These are phyloP conservation scores for Ceratobasidium theobromae DNA, from an alignment of 1,284 basidiomycete genomes.

Conservation along the genomic window DNA sequence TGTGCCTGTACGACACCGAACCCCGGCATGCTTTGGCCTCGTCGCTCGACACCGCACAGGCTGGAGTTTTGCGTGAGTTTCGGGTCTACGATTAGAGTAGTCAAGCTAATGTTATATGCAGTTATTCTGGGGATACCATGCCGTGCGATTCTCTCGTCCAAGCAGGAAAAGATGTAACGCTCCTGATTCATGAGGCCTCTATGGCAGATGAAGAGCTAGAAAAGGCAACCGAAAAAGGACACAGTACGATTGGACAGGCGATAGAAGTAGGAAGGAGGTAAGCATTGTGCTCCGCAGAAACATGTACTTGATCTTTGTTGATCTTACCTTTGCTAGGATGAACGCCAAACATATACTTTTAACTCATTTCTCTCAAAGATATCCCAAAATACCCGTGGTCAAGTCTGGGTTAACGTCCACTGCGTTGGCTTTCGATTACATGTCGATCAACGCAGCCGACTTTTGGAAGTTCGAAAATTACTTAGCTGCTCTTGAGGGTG, in stretches of 20 bases:
- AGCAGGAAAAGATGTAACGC: slow-evolving; percentile 68
- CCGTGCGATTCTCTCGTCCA: slow-evolving; percentile 69
- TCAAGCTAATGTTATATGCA: slow-evolving; percentile 16
- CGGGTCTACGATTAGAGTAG: too few relatives aligned
- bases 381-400: slow-evolving; percentile 73
- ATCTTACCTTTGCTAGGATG: slow-evolving; percentile 58
- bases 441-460: slow-evolving; percentile 12
- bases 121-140: slow-evolving; percentile 86
- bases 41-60: slow-evolving; percentile 68
- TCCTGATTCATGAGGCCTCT: slow-evolving; percentile 94
- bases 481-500: slow-evolving; percentile 1
- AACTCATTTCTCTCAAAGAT: slow-evolving; percentile 94
- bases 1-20: slow-evolving; percentile 54
- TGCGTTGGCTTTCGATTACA: slow-evolving; percentile 27
- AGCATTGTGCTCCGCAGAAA: slow-evolving; percentile 36
- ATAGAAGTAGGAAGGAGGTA: slow-evolving; percentile 72
- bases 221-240: slow-evolving; percentile 75
- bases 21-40: slow-evolving; percentile 64
- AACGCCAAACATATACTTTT: slow-evolving; percentile 78
- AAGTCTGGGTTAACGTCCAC: slow-evolving; percentile 8
- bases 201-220: slow-evolving; percentile 72
- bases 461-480: slow-evolving; percentile 29
- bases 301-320: not conserved
- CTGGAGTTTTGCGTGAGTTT: slow-evolving; percentile 78
- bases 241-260: slow-evolving; percentile 89